phyloP scores from a whole-genome alignment of 768 basidiomycete genomes.

The Suillus ampliporus region DNA sequence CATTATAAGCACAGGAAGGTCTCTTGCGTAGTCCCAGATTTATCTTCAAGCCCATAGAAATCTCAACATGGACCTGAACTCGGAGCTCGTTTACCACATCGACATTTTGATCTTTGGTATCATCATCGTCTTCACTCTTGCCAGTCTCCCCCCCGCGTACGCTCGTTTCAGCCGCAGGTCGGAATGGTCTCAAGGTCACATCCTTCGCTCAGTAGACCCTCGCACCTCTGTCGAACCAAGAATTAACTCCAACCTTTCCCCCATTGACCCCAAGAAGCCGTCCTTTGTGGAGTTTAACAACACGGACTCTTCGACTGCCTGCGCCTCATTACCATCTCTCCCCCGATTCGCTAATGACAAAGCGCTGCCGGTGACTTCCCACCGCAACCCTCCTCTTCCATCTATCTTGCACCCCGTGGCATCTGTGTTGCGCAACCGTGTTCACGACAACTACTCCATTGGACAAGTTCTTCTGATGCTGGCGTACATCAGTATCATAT shows the following conservation, averaged over 20 bases:
- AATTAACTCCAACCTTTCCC: conserved; percentile 11
- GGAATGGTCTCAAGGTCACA: conserved; percentile 61
- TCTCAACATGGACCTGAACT: neutral
- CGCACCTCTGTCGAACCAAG: neutral
- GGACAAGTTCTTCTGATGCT: conserved; percentile 44
- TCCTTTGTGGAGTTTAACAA: conserved; percentile 29
- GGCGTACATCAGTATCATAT: conserved; percentile 41
- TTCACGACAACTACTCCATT: conserved; percentile 42
- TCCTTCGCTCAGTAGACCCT: conserved; percentile 43
- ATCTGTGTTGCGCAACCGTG: conserved; percentile 36
- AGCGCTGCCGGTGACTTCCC: neutral
- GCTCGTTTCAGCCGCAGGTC: conserved; percentile 56
- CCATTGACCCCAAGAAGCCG: conserved; percentile 13
- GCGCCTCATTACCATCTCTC: neutral
- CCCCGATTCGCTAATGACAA: neutral
- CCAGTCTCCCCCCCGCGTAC: conserved; percentile 54
- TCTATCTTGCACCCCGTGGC: conserved; percentile 40
- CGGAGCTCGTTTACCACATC: conserved; percentile 41
- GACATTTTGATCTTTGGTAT: conserved; percentile 53
- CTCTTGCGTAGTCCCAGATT: neutral
- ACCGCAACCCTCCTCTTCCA: conserved; percentile 25
- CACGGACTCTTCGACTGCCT: conserved; percentile 28
- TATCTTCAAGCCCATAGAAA: neutral
- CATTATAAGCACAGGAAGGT: neutral
- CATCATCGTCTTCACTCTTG: conserved; percentile 45